Evolutionary conservation across 2,329 filamentous ascomycete species (phyloP).

Genomic region (Dothiorella sarmentorum): DNA sequence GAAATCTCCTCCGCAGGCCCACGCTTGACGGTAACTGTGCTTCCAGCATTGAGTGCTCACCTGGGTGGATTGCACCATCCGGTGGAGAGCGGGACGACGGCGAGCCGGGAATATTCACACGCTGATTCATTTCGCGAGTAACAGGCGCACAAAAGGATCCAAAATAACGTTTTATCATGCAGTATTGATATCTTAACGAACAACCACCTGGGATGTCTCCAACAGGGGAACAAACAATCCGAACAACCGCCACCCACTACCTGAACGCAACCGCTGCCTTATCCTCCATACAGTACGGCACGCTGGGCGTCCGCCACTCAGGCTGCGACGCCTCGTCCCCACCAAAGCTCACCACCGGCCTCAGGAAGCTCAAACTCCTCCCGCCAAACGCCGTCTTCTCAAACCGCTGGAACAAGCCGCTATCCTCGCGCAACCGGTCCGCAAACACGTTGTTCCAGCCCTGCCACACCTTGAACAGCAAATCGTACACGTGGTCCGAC

Average conservation of each 20-base stretch:
- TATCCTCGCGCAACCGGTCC: slow-evolving; percentile 22
- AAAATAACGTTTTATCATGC: too few relatives aligned
- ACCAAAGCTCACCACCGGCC: slow-evolving; percentile 25
- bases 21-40: too few relatives aligned
- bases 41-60: too few relatives aligned
- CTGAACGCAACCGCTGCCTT: slow-evolving; percentile 7
- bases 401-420: slow-evolving; percentile 24
- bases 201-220: too few relatives aligned
- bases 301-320: slow-evolving; percentile 21
- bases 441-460: slow-evolving; percentile 29
- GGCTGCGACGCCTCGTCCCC: slow-evolving; percentile 18
- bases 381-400: slow-evolving; percentile 25
- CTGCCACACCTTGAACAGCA: slow-evolving; percentile 27
- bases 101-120: too few relatives aligned
- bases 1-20: too few relatives aligned
- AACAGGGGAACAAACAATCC: neutral
- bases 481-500: slow-evolving; percentile 29
- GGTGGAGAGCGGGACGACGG: too few relatives aligned
- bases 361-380: slow-evolving; percentile 26
- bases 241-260: too few relatives aligned
- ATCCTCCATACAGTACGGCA: slow-evolving; percentile 20
- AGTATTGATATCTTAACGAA: too few relatives aligned
- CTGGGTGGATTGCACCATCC: too few relatives aligned
- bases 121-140: too few relatives aligned
- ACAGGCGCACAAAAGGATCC: too few relatives aligned